Base-by-base conservation (phyloP, 2,329 filamentous ascomycete genomes). In the Mollisiaceae sp. region DNA sequence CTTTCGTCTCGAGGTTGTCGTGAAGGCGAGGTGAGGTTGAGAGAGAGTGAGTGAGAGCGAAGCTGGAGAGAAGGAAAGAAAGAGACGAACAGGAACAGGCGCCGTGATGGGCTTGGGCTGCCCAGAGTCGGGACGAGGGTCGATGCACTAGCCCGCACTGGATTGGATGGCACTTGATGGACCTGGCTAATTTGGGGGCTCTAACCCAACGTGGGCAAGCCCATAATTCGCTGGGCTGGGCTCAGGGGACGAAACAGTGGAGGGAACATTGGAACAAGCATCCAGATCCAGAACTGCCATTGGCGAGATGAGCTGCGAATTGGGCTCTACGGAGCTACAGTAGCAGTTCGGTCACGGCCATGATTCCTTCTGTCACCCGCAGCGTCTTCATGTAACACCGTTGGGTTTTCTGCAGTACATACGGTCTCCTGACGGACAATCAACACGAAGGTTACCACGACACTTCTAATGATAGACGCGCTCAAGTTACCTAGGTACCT, bases 21-120 rank as follows among this genome's bases (percentile, higher is more conserved):
- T 38, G 55, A 57, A 71, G 66, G 73, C 75, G 73, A 73, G 69
- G 68, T 67, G 63, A 69, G 67, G 36, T 35, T 22, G 54, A 63
- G 57, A 67, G 50, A 50, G 63, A 39, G 45, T 59, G 59, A 59
- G 27, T 32, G 69, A 65, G 68, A 68, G 63, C 62, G 70, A 69
- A 67, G 65, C 63, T 67, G 67, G 39, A 45, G 36, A 38, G 57
- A 65, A 60, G 67, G 63, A 39, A 55, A 64, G 59, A 57, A 59
- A 63, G 58, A 64, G 57, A 56, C 24, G 62, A 60, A 58, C 32
- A 32, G 39, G 50, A 62, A 47, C 38, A 41, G 64, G 47, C 56
- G 56, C 24, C 43, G 64, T 52, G 47, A 54, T 20, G 35, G 39
- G 11, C 38, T 43, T 24, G 11, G 47, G 38, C 27, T 32, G 27